Evolutionary conservation across 495 filamentous ascomycete genomes (phyloP), one percentile per base, ranked within the genome.

Genomic region (Penicillium canariense): DNA sequence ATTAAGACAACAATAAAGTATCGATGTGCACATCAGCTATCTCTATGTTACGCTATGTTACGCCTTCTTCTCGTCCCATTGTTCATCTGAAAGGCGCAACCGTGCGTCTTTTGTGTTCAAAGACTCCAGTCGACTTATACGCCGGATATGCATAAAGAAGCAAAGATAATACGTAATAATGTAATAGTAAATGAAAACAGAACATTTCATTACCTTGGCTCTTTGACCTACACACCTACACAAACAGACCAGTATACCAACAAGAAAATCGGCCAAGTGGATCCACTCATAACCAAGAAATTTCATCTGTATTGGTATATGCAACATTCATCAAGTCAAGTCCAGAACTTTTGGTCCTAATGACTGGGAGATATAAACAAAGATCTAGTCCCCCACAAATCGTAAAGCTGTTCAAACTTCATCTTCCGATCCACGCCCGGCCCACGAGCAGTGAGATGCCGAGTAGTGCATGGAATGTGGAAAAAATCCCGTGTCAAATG

Each of bases 291-390:
- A 26, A 44, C 42, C 38, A 42, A 48, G 39, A 40, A 42, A 42
- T 46, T 20, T 52, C 58, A 62, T 62, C 55, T 62, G 59, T 42
- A 60, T 66, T 63, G 63, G 60, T 66, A 68, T 62, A 62, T 66
- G 56, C 56, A 60, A 57, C 51, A 67, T 48, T 68, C 62, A 68
- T 68, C 58, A 62, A 57, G 59, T 68, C 62, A 60, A 65, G 55
- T 68, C 59, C 60, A 65, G 56, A 63, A 65, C 65, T 63, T 68
- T 66, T 68, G 55, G 58, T 61, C 56, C 65, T 63, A 60, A 56
- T 66, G 59, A 65, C 54, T 36, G 56, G 58, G 53, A 61, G 43
- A 48, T 20, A 17, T 5, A 28, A 28, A 18, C 25, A 35, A 28
- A 48, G 8, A 35, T 34, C 53, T 31, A 40, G 51, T 46, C 55